Percentiles rank a stretch among this genome's conserved stretches.
Evolutionary conservation across 306 rosid species (phyloP).

Genomic region (Crotalaria pallida): DNA sequence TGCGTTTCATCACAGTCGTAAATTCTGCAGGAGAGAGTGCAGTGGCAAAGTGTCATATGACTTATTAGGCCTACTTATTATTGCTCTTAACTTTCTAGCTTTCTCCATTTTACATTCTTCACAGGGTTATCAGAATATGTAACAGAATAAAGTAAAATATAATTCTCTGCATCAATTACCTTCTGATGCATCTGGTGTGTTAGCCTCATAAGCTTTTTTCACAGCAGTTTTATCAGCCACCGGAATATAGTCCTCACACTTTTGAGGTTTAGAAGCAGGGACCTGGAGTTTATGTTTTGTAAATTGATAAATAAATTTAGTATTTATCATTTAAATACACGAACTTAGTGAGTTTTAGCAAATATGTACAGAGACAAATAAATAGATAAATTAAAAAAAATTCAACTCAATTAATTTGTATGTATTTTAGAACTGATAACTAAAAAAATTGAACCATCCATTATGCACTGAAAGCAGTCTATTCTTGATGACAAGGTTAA

Average conservation of each 20-base stretch:
- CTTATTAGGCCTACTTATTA: not conserved
- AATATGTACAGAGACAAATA: not conserved
- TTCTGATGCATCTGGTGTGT: conserved; percentile 25
- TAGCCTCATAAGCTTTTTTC: conserved; percentile 15
- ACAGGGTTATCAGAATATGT: not conserved
- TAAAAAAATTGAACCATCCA: not conserved
- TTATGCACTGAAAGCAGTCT: not conserved
- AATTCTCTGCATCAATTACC: conserved; percentile 30
- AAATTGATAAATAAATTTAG: too few relatives aligned
- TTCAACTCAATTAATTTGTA: not conserved
- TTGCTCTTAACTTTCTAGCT: not conserved
- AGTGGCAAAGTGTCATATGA: too few relatives aligned
- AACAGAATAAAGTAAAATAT: not conserved
- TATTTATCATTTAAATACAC: not conserved
- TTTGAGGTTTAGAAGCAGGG: conserved; percentile 14
- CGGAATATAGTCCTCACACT: conserved; percentile 21
- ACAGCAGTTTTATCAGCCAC: conserved; percentile 28
- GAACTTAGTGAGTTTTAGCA: not conserved
- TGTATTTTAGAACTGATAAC: not conserved
- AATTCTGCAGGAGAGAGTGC: conserved; percentile 35
- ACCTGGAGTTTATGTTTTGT: conserved; percentile 40
- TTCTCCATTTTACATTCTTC: not conserved
- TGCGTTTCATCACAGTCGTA: too few relatives aligned
- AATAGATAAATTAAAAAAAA: not conserved
- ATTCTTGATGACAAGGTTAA: conserved; percentile 15